phyloP scores from a whole-genome alignment of 805 yeast species.

The Teunomyces stri region DNA sequence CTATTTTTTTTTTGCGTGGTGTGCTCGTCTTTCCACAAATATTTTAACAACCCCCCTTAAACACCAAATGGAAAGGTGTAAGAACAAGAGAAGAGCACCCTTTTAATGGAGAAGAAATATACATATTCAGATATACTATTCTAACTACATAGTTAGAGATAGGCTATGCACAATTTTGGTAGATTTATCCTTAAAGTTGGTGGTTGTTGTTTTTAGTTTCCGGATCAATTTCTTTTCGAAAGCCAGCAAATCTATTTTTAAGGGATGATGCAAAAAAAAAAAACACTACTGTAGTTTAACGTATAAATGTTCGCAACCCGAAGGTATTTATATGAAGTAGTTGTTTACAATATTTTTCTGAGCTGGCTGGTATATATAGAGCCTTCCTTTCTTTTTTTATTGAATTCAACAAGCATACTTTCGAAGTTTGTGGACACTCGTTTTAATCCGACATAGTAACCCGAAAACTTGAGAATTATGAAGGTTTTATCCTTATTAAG shows the following conservation, averaged over 20 bases:
- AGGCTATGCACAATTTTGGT: too few species aligned
- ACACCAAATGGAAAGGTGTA: neutral
- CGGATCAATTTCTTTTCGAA: constrained; percentile 1
- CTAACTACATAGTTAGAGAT: too few species aligned
- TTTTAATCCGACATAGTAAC: neutral
- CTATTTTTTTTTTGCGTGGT: neutral
- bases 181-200: neutral
- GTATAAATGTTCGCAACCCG: constrained; percentile 1
- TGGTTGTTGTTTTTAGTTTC: neutral
- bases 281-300: neutral
- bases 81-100: neutral
- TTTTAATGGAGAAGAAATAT: neutral
- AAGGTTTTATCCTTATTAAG: neutral
- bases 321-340: neutral
- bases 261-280: constrained; percentile 1
- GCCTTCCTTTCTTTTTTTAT: neutral
- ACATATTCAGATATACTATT: neutral
- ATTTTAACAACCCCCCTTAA: neutral
- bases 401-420: neutral
- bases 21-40: neutral
- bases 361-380: neutral
- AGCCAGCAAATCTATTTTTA: constrained; percentile 4
- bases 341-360: neutral
- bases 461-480: neutral
- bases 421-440: neutral